A percentile compares a stretch with the other conserved stretches of the same genome.
phyloP scores from a whole-genome alignment of 306 rosid species.

The Pterocarpus santalinus region DNA sequence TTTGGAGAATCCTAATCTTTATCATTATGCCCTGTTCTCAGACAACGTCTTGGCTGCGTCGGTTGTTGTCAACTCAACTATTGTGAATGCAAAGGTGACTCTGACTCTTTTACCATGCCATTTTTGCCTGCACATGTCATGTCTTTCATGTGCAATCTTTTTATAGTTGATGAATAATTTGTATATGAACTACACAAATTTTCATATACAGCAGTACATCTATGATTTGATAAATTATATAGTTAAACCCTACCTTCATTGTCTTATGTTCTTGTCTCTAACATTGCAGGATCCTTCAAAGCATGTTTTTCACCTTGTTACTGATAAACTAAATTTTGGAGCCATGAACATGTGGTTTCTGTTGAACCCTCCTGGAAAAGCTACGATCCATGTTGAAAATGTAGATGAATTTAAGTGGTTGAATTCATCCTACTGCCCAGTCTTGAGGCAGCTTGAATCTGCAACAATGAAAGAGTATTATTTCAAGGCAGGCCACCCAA shows the following conservation, averaged over 20 bases:
- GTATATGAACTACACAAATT: neutral
- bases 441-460: slow-evolving; percentile 90
- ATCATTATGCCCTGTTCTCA: slow-evolving; percentile 94
- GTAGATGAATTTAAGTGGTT: slow-evolving; percentile 96
- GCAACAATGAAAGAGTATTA: slow-evolving; percentile 92
- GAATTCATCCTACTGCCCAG: slow-evolving; percentile 95
- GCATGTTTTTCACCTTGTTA: slow-evolving; percentile 96
- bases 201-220: slow-evolving; percentile 13
- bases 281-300: slow-evolving; percentile 87
- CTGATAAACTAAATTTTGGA: slow-evolving; percentile 91
- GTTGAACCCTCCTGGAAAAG: slow-evolving; percentile 95
- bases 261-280: slow-evolving; percentile 49
- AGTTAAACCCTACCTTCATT: slow-evolving; percentile 30
- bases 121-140: neutral
- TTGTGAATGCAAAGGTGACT: slow-evolving; percentile 88
- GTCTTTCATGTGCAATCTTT: neutral
- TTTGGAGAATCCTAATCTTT: slow-evolving; percentile 80
- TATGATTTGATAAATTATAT: slow-evolving; percentile 7
- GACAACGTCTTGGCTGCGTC: slow-evolving; percentile 99
- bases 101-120: slow-evolving; percentile 22
- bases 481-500: slow-evolving; percentile 92
- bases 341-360: slow-evolving; percentile 99
- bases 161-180: slow-evolving; percentile 26
- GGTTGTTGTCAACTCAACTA: slow-evolving; percentile 92
- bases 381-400: slow-evolving; percentile 88